Base-by-base conservation (phyloP, 1,284 basidiomycete species). In the Apiotrichum akiyoshidainum region DNA sequence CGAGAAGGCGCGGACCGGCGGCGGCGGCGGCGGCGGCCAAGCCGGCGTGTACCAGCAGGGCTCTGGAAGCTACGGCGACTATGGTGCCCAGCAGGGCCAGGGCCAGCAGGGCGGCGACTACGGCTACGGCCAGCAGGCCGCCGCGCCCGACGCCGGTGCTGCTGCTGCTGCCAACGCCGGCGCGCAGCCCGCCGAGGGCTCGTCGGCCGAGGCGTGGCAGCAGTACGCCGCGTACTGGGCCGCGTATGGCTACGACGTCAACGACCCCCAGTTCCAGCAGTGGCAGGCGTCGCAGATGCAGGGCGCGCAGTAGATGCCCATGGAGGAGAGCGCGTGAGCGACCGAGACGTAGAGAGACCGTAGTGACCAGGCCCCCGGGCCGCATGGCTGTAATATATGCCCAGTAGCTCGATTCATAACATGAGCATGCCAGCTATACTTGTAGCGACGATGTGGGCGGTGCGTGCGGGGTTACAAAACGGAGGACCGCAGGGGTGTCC, bases 211-310 rank as follows among this genome's bases (percentile, higher is more conserved):
- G 46, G 73, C 74, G 39, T 78, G 74, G 64, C 72, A 74, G 52
- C 76, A 78, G 52, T 80, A 79, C 65, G 72, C 73, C 14, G 73
- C 74, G 37, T 80, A 80, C 68, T 80, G 79, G 78, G 87, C 90
- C 59, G 86, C 87, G 16, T 91, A 90, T 72, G 91, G 91, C 11
- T 93, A 92, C 76, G 90, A 93, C 70, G 88, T 92, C 65, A 90
- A 90, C 54, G 78, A 79, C 60, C 74, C 76, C 19, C 75, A 77
- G 52, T 78, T 77, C 74, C 70, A 76, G 68, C 71, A 72, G n/a
- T 77, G 75, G 75, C 73, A 75, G 59, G 69, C 71, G 33, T 57
- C 65, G 14, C 75, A 76, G 55, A 71, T 48, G 70, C 62, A 70
- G 48, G 67, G 65, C 13, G 60, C 51, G 39, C 54, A 26, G 46